phyloP scores from a whole-genome alignment of 2,329 filamentous ascomycete genomes.

The Ophiosphaerella korrae region DNA sequence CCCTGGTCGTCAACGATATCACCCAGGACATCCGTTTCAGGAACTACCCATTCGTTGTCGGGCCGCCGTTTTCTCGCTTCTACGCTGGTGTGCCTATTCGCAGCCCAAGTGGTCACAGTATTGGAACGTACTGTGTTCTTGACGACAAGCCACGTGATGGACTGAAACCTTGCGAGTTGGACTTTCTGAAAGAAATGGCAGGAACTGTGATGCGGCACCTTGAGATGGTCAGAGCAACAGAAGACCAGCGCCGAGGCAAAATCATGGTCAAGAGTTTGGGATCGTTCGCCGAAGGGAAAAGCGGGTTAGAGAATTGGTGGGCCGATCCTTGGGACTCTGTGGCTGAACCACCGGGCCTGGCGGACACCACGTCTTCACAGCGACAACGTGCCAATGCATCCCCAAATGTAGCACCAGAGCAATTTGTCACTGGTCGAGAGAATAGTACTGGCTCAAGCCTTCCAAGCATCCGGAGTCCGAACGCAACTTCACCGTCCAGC shows the following conservation, averaged over 20 bases:
- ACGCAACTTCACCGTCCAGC: conserved; percentile 25
- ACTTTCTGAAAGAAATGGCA: conserved; percentile 62
- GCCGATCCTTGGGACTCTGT: conserved; percentile 35
- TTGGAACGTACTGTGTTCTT: conserved; percentile 65
- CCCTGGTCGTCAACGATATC: conserved; percentile 42
- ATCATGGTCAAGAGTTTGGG: conserved; percentile 56
- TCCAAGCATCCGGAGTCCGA: conserved; percentile 19
- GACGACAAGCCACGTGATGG: conserved; percentile 62
- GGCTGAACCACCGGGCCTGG: conserved; percentile 13
- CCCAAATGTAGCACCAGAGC: conserved; percentile 19
- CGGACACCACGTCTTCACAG: conserved; percentile 20
- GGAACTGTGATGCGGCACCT: conserved; percentile 65
- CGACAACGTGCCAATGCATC: conserved; percentile 26
- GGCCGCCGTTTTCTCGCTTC: conserved; percentile 49
- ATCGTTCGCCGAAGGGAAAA: conserved; percentile 46
- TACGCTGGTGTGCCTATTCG: conserved; percentile 67
- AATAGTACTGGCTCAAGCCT: conserved; percentile 29
- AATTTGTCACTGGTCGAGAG: conserved; percentile 19
- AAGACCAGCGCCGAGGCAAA: conserved; percentile 59
- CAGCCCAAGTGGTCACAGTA: conserved; percentile 60
- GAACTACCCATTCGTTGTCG: conserved; percentile 38
- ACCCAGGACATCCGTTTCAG: conserved; percentile 47
- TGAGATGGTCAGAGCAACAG: conserved; percentile 60
- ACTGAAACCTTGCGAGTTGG: conserved; percentile 54
- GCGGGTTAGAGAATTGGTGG: conserved; percentile 41